Evolutionary conservation across 1,139 yeast species (phyloP), one percentile per base, ranked within the genome.

Genomic region (Candida glucosophila): DNA sequence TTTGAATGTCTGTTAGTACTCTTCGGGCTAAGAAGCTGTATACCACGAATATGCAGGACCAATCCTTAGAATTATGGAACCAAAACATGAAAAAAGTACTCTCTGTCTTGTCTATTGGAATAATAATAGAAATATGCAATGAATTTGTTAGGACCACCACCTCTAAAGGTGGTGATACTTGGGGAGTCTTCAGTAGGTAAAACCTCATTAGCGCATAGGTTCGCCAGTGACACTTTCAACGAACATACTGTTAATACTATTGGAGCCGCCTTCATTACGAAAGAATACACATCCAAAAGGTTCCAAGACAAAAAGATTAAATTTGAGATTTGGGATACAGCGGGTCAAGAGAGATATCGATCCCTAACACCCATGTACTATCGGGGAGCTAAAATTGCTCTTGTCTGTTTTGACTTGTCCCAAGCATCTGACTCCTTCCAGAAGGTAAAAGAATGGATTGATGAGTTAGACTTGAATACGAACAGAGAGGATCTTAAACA

Each of bases 261-360:
- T 22, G 71, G 71, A 4, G 71, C 71, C 3, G 71, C 71, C 5
- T 64, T 61, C 34, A 56, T 61, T 26, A 63, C 69, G 7, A 63
- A 62, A 36, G 49, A 49, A 22, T 45, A 44, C 30, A 23, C 36
- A 2, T 43, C 57, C 4, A 23, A 34, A 9, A 29, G 32, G 9
- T 20, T 35, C 17, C 31, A 40, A 13, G 38, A 39, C 12, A 37
- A 41, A 21, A 30, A 30, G 14, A 32, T 63, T 23, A 58, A 58
- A 35, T 55, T 61, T 32, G 70, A 65, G 34, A 60, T 65, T 31
- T 65, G 72, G 72, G 72, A 65, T 33, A 65, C 72, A n/a, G 71
- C 71, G 2, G 72, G 72, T 17, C 72, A 65, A 39, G 72, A 65
- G 32, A 39, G 72, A 24, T 65, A 65, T 42, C 48, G 60, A 32